Base-by-base conservation (phyloP, 371 early-diverging fungal species). In the Haplosporangium sp. region DNA sequence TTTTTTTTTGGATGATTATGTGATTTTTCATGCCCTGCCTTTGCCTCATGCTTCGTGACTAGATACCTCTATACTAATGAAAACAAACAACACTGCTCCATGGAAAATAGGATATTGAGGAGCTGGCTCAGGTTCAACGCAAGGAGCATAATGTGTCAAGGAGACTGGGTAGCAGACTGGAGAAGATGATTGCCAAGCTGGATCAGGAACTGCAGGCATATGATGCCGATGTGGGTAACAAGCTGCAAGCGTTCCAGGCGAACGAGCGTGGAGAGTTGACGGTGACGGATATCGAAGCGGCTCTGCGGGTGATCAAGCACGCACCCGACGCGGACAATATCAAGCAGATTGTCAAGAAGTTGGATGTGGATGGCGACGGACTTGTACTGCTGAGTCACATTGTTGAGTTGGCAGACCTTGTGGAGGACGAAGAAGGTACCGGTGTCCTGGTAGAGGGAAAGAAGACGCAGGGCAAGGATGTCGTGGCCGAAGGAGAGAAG, bases 131-230 rank as follows among this genome's bases (percentile, higher is more conserved):
- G 62, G 85, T 86, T 10, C 82, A 87, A 55, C 84, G 86, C 45
- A 83, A 87, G 51, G 85, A 88, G 20, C 85, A 85, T 67, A 87
- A 87, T 58, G 86, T 86, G 1, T 84, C 86, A 10, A 63, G 82
- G 45, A 85, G 90, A 52, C 77, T 91, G 61, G 87, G 89, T 43
- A 82, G 83, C 64, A 83, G 85, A 21, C 82, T 91, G 6, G 91
- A 91, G 57, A 89, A 89, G 83, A 88, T 91, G 88, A 80, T 91
- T 60, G 81, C 76, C 62, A 86, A 87, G 69, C 88, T 95, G 52
- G 93, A 93, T 69, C 83, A 85, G 59, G 94, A 95, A 74, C 64
- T 91, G 51, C 84, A 89, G 69, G 81, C 85, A 11, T 79, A 87
- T 55, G 91, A 91, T 55, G 69, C 74, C 1, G 81, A 79, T 59